A percentile compares a stretch with the other conserved stretches of the same genome.
Conservation (phyloP, 345 rosid species). For the Populus nigra region DNA sequence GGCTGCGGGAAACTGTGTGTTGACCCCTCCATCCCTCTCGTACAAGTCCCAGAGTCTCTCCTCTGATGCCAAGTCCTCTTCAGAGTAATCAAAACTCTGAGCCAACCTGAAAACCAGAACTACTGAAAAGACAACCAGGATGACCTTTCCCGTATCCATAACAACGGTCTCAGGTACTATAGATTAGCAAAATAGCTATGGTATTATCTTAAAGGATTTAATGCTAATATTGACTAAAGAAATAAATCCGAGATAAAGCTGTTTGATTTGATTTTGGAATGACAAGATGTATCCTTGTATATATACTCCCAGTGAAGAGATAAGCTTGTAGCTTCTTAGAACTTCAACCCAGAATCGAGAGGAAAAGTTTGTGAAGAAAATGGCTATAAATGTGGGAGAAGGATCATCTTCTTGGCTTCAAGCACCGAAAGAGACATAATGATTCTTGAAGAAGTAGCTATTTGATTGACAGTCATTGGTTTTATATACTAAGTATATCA, state of each 20-base stretch:
- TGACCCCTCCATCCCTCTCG: constrained; percentile 23
- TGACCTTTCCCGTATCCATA: constrained; percentile 5
- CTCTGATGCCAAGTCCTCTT: constrained; percentile 25
- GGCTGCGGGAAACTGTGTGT: constrained; percentile 24
- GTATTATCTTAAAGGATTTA: background rate
- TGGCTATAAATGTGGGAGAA: background rate
- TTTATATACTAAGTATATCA: background rate
- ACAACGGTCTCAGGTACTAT: background rate
- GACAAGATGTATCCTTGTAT: background rate
- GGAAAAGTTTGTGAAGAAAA: background rate
- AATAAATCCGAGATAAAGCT: background rate
- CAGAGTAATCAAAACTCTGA: constrained; percentile 17
- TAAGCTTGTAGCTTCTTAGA: background rate
- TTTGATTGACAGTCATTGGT: background rate
- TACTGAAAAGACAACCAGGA: constrained; percentile 15
- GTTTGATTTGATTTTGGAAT: background rate
- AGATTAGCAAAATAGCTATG: background rate
- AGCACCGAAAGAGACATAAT: background rate
- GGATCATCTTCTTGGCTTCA: constrained; percentile 3
- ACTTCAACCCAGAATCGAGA: constrained; percentile 24
- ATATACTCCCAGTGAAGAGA: background rate
- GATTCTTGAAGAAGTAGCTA: background rate
- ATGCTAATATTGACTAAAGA: background rate
- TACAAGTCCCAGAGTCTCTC: constrained; percentile 23
- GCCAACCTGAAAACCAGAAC: constrained; percentile 11